Conservation (phyloP, 1,139 yeast genomes). For the Kodamaea suecica region DNA sequence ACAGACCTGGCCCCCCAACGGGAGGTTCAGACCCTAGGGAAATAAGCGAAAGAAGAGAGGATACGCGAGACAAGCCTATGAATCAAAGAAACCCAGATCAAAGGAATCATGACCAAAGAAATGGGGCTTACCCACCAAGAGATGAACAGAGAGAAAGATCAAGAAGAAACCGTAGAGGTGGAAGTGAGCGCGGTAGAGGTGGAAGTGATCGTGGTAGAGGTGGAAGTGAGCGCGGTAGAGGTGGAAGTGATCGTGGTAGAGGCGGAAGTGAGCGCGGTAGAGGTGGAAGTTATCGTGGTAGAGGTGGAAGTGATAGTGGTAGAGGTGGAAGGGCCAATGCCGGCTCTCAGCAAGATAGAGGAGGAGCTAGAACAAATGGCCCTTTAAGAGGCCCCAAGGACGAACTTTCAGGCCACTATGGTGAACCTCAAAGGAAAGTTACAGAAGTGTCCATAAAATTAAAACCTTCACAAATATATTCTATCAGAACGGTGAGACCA, state of each 20-base stretch:
- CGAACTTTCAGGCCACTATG: no score
- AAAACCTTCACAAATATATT: constrained; percentile 31
- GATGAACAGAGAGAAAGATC: constrained; percentile 4
- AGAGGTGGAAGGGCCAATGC: no score
- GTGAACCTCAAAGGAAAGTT: not conserved
- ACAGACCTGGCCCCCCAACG: no score
- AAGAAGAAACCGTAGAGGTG: constrained; percentile 7
- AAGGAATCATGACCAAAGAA: constrained; percentile 6
- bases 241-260: no score
- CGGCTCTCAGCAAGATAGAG: no score
- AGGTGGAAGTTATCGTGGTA: not conserved
- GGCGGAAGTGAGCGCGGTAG: constrained; percentile 4
- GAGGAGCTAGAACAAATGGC: constrained; percentile 1
- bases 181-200: no score
- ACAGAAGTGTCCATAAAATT: not conserved
- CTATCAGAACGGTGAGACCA: constrained; percentile 25
- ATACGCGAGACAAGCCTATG: no score
- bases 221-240: no score
- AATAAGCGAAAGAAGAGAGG: no score
- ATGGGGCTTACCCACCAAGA: constrained; percentile 4
- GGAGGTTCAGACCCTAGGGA: no score
- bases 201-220: no score
- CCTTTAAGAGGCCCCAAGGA: not conserved
- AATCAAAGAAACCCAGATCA: constrained; percentile 13
- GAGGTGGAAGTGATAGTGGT: no score